These are phyloP conservation scores for Colletotrichum limetticola DNA, from an alignment of 2,329 filamentous ascomycete species.

Conservation along the genomic window DNA sequence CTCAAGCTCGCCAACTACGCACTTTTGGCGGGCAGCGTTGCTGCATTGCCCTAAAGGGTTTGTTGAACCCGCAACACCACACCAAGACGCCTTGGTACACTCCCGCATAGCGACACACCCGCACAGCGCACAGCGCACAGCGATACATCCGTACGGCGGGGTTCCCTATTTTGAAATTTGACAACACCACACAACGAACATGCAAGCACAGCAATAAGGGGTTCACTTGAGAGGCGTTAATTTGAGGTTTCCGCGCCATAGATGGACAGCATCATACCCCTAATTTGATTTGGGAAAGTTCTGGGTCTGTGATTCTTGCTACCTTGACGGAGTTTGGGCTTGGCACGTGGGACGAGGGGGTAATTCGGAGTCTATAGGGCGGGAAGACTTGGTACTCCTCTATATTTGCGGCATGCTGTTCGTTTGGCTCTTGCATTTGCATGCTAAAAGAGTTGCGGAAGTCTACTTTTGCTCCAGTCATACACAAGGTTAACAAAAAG, in stretches of 20 bases:
- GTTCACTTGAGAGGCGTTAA: conserved; percentile 28
- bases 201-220: conserved; percentile 32
- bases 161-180: neutral
- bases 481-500: conserved; percentile 22
- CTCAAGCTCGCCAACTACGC: conserved; percentile 69
- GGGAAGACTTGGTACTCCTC: conserved; percentile 12
- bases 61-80: neutral
- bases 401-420: conserved; percentile 11
- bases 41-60: conserved; percentile 19
- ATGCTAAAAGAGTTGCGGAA: neutral
- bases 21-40: conserved; percentile 48
- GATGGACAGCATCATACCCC: conserved; percentile 34
- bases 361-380: conserved; percentile 30
- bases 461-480: conserved; percentile 7
- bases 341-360: conserved; percentile 11
- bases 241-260: conserved; percentile 25
- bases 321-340: conserved; percentile 24
- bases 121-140: too few species aligned
- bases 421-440: conserved; percentile 7
- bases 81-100: neutral
- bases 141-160: neutral
- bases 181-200: conserved; percentile 26
- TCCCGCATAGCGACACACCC: neutral
- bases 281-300: conserved; percentile 32
- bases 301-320: conserved; percentile 25